Conservation (phyloP, 805 yeast species). For the Saturnispora ahearnii region DNA sequence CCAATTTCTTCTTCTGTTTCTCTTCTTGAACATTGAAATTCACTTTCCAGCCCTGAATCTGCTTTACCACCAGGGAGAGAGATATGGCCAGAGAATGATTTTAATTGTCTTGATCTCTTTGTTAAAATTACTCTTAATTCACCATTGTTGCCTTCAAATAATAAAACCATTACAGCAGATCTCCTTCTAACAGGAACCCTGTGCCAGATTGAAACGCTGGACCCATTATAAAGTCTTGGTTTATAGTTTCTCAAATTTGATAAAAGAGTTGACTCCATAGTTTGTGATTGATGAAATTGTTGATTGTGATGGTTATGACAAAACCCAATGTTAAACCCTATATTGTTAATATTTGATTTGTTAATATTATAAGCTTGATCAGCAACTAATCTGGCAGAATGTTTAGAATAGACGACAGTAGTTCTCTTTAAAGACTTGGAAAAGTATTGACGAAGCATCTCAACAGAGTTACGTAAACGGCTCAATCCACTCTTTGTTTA, state of each 20-base stretch:
- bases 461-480: neutral
- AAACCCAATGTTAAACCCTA: neutral
- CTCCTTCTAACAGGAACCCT: constrained; percentile 56
- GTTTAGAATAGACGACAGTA: neutral
- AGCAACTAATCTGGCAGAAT: neutral
- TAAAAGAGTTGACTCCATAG: neutral
- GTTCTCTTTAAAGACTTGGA: neutral
- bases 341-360: neutral
- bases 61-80: constrained; percentile 94
- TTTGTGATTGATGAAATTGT: neutral
- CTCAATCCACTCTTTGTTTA: neutral
- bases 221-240: constrained; percentile 28
- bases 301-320: neutral
- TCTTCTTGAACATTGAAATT: constrained; percentile 67
- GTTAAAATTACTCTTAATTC: constrained; percentile 75
- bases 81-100: constrained; percentile 80
- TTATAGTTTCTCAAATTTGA: constrained; percentile 19
- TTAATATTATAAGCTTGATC: neutral
- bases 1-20: constrained; percentile 90
- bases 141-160: constrained; percentile 64
- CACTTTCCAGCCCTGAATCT: constrained; percentile 55
- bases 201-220: constrained; percentile 46
- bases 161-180: constrained; percentile 68
- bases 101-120: constrained; percentile 58
- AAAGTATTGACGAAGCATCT: neutral